Base-by-base conservation (phyloP, 2,329 filamentous ascomycete genomes). In the Penicillium hordei region DNA sequence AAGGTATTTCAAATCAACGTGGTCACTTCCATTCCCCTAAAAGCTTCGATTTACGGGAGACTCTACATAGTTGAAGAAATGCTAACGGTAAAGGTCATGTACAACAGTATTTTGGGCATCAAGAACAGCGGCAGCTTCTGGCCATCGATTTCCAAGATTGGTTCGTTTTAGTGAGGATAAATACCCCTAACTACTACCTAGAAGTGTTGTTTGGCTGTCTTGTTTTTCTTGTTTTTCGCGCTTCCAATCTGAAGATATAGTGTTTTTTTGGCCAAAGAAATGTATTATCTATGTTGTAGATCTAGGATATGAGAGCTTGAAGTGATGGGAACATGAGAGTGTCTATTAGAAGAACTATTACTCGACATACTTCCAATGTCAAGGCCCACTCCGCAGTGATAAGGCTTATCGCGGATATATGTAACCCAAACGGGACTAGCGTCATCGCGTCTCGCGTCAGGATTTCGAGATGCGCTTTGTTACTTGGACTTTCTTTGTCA, bases 391-490 rank as follows among this genome's bases (percentile, higher is more conserved):
- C 23, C 31, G 9, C 8, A 27, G n/a, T 23, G 60, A 63, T 62
- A 65, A 62, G 55, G 55, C 33, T 64, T 57, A 59, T 62, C 52
- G 53, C 17, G 55, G 59, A 25, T 71, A 62, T 67, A 38, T 71
- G 61, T 68, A 68, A 57, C 66, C 65, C 1, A 56, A 72, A 67
- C n/a, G 2, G 65, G 70, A 57, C 64, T 74, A 75, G 72, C 65
- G 66, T 43, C 4, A 49, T 68, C 64, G 65, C 67, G 69, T 69
- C 70, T 68, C 71, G 70, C 61, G 55, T 55, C 31, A 17, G 52
- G 48, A 52, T 58, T 56, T 63, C 57, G 45, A 58, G 43, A 49
- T 55, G 29, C 48, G 50, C 55, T 62, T 65, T 57, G 57, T 58
- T 52, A 17, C 25, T 27, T 48, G 43, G 19, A 39, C 52, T 36